Evolutionary conservation across 2,329 filamentous ascomycete genomes (phyloP).

Genomic region (Nothophoma quercina): DNA sequence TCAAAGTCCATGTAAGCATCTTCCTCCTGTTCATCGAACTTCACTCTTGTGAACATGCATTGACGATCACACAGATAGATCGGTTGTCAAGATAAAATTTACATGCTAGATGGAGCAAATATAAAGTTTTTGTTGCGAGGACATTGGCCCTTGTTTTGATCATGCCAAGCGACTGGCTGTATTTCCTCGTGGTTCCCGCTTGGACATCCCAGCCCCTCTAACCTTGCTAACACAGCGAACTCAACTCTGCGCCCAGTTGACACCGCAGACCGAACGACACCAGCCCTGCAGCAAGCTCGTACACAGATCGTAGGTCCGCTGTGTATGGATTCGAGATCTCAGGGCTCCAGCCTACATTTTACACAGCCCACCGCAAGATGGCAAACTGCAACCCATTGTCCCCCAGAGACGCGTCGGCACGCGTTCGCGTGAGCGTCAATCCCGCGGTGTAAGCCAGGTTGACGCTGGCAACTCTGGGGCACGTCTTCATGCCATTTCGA

Average conservation of each 20-base stretch:
- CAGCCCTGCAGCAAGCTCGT: background rate
- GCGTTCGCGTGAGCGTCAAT: background rate
- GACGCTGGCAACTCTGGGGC: too few species aligned
- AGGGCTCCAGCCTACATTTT: too few species aligned
- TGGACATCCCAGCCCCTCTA: constrained; percentile 1
- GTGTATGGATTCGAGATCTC: too few species aligned
- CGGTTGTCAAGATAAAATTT: background rate
- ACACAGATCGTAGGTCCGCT: background rate
- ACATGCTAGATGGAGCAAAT: background rate
- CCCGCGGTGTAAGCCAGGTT: too few species aligned
- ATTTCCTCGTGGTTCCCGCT: background rate
- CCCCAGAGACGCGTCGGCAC: background rate
- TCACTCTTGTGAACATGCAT: background rate
- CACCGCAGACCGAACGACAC: background rate
- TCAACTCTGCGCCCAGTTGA: background rate
- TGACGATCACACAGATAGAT: constrained; percentile 4
- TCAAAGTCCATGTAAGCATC: constrained; percentile 1
- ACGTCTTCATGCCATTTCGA: too few species aligned
- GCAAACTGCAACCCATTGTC: too few species aligned
- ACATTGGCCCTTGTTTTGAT: background rate
- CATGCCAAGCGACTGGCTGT: constrained; percentile 4
- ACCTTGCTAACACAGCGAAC: background rate
- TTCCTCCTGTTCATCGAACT: background rate
- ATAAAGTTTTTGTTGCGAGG: background rate
- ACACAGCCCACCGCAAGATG: too few species aligned